A percentile compares a stretch with the other conserved stretches of the same genome.
phyloP scores from a whole-genome alignment of 1,139 yeast genomes.

The Saccharomyces hybrid region DNA sequence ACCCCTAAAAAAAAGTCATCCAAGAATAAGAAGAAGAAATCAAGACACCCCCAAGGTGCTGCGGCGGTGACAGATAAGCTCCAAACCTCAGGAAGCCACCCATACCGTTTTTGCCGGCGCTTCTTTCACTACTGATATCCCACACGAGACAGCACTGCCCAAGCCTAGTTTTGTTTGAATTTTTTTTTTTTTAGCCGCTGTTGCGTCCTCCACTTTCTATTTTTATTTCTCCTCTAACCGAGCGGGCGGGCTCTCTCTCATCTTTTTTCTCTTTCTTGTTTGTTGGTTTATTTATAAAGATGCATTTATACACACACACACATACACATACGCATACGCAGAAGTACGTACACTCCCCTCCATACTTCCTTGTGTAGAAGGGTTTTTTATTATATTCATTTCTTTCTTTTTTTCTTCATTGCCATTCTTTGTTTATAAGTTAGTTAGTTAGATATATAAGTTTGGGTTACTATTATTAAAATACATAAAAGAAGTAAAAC shows the following conservation, averaged over 20 bases:
- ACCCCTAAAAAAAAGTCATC: not conserved
- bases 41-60: not conserved
- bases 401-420: not conserved
- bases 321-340: not conserved
- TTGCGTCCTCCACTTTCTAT: not conserved
- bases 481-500: not conserved
- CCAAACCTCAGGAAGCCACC: not conserved
- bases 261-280: not conserved
- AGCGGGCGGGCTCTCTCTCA: not conserved
- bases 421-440: not conserved
- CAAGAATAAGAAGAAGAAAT: not conserved
- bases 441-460: not conserved
- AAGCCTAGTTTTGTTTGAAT: conserved; percentile 6
- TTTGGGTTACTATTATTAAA: not conserved
- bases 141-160: conserved; percentile 6
- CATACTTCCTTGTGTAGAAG: not conserved
- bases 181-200: not conserved
- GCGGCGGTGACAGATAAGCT: not conserved
- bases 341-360: not conserved
- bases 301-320: not conserved
- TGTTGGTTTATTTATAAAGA: not conserved
- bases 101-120: conserved; percentile 10
- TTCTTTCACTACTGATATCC: conserved; percentile 10
- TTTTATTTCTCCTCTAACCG: not conserved
- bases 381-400: not conserved